Evolutionary conservation across 768 basidiomycete genomes (phyloP), one percentile per base, ranked within the genome.

Genomic region (Agaricus subrufescens): DNA sequence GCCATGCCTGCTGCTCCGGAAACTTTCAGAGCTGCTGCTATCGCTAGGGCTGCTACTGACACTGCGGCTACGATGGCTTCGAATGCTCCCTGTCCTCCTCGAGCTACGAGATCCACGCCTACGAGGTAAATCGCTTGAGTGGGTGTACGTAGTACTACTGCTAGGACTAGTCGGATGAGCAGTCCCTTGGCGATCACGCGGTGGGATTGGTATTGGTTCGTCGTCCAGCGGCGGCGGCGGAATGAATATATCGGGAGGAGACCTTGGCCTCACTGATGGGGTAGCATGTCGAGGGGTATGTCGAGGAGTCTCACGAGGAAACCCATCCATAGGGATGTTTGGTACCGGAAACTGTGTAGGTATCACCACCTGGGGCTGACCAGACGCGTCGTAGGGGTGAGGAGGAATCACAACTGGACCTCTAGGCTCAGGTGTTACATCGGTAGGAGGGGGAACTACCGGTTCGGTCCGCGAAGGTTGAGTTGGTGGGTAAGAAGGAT

Each of bases 211-310:
- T 4, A 30, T 55, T 34, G 49, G 55, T 47, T 44, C 54, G 44
- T 27, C 43, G 46, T 44, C 29, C 48, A 42, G 56, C 29, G 31
- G 19, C 44, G 39, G 45, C 27, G 63, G 65, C 4, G 71, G 69
- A 31, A 69, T 62, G 51, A 70, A 72, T 11, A 59, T 58, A 27
- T 46, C 50, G 23, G 40, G 40, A 19, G 8, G 40, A 42, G 46
- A 53, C 26, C 29, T 23, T 25, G 50, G 19, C 19, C 19, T 19
- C 19, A 19, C 19, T 19, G 19, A 19, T 19, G 19, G 52, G 6
- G 53, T 54, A 39, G 50, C 25, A 55, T 50, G 19, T 19, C 19
- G 54, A 26, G 19, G 55, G 4, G 48, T 26, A 25, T n/a, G 47
- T 42, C 42, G 46, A 4, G 40, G 58, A 11, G 34, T 34, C 3